Conservation (phyloP, 1,284 basidiomycete species). For the Puccinia triticina region DNA sequence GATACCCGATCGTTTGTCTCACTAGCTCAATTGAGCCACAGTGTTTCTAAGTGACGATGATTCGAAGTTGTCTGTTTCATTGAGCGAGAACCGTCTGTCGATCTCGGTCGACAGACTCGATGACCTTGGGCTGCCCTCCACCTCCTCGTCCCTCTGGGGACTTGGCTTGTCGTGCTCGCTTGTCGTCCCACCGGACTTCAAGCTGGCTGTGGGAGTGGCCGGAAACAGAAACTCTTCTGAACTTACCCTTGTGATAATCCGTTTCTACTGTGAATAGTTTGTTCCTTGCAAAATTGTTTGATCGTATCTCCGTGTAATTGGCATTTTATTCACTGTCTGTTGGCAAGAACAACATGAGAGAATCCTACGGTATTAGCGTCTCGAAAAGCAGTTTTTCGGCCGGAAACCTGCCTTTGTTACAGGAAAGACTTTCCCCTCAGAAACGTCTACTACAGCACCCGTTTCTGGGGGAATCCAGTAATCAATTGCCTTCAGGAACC, state of each 20-base stretch:
- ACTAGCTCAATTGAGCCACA: conserved; percentile 48
- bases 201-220: conserved; percentile 13
- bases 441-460: too few relatives aligned
- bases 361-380: too few relatives aligned
- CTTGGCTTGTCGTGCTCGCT: neutral
- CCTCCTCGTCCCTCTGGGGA: neutral
- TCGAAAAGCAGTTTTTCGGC: too few relatives aligned
- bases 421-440: too few relatives aligned
- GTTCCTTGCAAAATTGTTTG: too few relatives aligned
- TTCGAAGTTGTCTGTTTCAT: conserved; percentile 13
- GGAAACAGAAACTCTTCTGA: conserved; percentile 29
- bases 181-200: neutral
- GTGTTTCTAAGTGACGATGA: conserved; percentile 51
- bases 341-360: too few relatives aligned
- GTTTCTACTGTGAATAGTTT: too few relatives aligned
- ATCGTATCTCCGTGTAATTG: too few relatives aligned
- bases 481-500: too few relatives aligned
- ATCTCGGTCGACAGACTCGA: neutral
- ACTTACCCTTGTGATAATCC: conserved; percentile 5
- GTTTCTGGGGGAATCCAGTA: too few relatives aligned
- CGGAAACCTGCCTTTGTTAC: too few relatives aligned
- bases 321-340: too few relatives aligned
- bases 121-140: conserved; percentile 32
- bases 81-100: conserved; percentile 30
- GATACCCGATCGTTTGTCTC: conserved; percentile 52